Base-by-base conservation (phyloP, 2,329 filamentous ascomycete species). In the Trichophaea hybrida region DNA sequence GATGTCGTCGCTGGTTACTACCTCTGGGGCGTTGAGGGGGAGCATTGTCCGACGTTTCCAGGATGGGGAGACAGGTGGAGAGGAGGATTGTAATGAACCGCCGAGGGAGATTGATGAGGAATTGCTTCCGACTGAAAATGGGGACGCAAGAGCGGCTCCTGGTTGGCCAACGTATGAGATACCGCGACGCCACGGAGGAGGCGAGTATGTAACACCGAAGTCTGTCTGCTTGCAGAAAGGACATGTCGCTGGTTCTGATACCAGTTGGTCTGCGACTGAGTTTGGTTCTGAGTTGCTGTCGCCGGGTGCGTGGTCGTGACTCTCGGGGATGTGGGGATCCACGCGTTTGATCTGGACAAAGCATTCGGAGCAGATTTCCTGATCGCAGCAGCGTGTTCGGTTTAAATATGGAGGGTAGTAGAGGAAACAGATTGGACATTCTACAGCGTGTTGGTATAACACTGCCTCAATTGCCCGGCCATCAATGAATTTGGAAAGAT, bases 311-410 rank as follows among this genome's bases (percentile, higher is more conserved):
- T 52, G 46, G 7, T 66, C 64, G 24, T 66, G 64, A 69, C 93
- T 87, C 70, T 95, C 88, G 1, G 88, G 88, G 43, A 89, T 82
- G 71, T 96, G 88, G 7, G 89, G 90, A 65, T 98, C 91, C 3
- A 89, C 84, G 46, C 93, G 82, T 72, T 96, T 97, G 71, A 98
- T 98, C 72, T 98, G 93, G 3, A 98, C 93, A 69, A 98, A 98
- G 72, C 93, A 98, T 74, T 98, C 93, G 46, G 90, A 97, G 74
- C 93, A 98, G 64, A 98, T 97, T 5, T 86, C 79, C 71, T 98
- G 93, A 68, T 95, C 89, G 72, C 93, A 98, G 71, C 93, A 98
- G 66, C 93, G 79, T 0, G 93, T 98, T 65, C 84, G 85, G 73
- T 98, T 98, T 34, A 98, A 78, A 70, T 94, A 94, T 2, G 89